These are phyloP conservation scores for Aspergillus fructus DNA, from an alignment of 2,329 filamentous ascomycete genomes.

Conservation along the genomic window DNA sequence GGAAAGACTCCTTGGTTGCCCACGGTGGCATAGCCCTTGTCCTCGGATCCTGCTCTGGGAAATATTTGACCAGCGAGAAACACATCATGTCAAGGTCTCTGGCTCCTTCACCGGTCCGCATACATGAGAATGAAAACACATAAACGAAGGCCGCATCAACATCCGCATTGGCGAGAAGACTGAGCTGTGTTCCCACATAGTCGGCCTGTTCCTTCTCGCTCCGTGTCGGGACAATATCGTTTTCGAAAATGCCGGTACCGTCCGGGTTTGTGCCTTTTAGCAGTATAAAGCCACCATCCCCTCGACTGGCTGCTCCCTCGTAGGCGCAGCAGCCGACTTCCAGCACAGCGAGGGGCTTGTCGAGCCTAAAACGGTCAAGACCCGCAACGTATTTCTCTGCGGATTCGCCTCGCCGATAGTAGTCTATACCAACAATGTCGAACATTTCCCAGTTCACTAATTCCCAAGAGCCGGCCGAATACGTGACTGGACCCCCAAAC, in stretches of 20 bases:
- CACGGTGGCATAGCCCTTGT: slow-evolving; percentile 12
- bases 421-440: slow-evolving; percentile 17
- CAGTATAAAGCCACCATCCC: slow-evolving; percentile 14
- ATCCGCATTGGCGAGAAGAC: slow-evolving; percentile 6
- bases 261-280: slow-evolving; percentile 16
- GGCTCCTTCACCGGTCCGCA: slow-evolving; percentile 7
- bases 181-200: slow-evolving; percentile 13
- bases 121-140: slow-evolving; percentile 16
- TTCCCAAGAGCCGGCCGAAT: slow-evolving; percentile 17
- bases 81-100: slow-evolving; percentile 16
- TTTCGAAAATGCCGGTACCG: slow-evolving; percentile 14
- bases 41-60: slow-evolving; percentile 5
- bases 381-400: slow-evolving; percentile 13
- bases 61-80: slow-evolving; percentile 17
- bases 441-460: slow-evolving; percentile 18
- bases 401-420: slow-evolving; percentile 15
- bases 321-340: slow-evolving; percentile 20
- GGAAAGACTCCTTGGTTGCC: slow-evolving; percentile 15
- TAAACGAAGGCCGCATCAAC: slow-evolving; percentile 14
- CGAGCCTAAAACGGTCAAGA: slow-evolving; percentile 2
- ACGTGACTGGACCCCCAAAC: slow-evolving; percentile 9
- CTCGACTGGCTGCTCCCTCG: slow-evolving; percentile 12
- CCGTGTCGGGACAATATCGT: slow-evolving; percentile 13
- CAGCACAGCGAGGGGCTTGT: slow-evolving; percentile 15
- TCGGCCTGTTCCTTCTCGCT: slow-evolving; percentile 17